phyloP scores from a whole-genome alignment of 176 grass and related monocot species.

The Areca catechu region DNA sequence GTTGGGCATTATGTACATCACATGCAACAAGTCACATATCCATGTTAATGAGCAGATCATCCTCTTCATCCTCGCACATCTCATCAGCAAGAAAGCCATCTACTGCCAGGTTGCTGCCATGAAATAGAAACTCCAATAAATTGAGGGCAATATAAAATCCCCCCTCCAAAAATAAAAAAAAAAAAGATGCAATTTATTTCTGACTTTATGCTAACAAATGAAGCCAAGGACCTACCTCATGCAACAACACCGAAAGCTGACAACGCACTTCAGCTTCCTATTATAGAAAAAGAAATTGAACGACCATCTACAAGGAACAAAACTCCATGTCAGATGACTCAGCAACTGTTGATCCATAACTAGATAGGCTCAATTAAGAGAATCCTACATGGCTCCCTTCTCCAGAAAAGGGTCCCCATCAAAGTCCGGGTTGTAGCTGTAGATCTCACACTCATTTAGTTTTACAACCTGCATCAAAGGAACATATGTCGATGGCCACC shows the following conservation, averaged over 20 bases:
- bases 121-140: background rate
- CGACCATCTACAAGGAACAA: slow-evolving; percentile 58
- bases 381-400: slow-evolving; percentile 80
- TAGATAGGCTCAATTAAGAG: background rate
- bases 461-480: slow-evolving; percentile 64
- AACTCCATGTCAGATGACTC: slow-evolving; percentile 8
- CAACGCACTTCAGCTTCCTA: slow-evolving; percentile 81
- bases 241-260: slow-evolving; percentile 84
- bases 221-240: slow-evolving; percentile 39
- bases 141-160: background rate
- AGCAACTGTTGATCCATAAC: too few species aligned
- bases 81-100: slow-evolving; percentile 46
- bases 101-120: slow-evolving; percentile 47
- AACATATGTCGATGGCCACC: background rate
- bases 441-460: slow-evolving; percentile 78
- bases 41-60: slow-evolving; percentile 78
- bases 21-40: slow-evolving; percentile 50
- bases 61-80: slow-evolving; percentile 37
- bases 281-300: slow-evolving; percentile 94
- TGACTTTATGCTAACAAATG: background rate
- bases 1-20: too few species aligned
- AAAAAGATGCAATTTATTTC: background rate
- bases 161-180: background rate
- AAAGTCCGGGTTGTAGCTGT: slow-evolving; percentile 84
- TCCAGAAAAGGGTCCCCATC: slow-evolving; percentile 74